Percentiles rank a stretch among this genome's conserved stretches.
Conservation (phyloP, 441 rosid species). For the Pelargonium australe region DNA sequence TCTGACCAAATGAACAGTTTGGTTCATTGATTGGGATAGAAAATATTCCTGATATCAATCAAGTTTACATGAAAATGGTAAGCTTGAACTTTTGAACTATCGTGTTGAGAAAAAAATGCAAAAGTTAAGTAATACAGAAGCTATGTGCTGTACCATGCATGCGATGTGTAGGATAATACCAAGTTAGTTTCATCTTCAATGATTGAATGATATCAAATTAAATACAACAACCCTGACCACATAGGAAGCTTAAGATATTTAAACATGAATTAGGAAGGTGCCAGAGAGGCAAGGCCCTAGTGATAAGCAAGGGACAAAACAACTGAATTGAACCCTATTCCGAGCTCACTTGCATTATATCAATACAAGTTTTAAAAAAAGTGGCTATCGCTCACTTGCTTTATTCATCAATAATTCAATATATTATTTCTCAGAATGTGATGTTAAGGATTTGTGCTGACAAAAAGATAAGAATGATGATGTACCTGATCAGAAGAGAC, state of each 20-base stretch:
- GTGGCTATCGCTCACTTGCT: neutral
- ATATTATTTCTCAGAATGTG: neutral
- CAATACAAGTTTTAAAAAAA: too few species aligned
- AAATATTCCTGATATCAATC: constrained; percentile 57
- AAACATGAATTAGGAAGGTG: neutral
- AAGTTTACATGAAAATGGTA: neutral
- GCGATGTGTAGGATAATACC: neutral
- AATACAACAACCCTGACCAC: neutral
- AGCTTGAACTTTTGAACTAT: neutral
- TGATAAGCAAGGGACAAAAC: neutral
- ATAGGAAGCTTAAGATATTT: neutral
- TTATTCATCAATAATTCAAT: neutral
- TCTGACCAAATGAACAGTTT: constrained; percentile 53
- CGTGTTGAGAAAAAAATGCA: neutral
- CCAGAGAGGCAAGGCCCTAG: neutral
- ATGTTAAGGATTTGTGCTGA: neutral
- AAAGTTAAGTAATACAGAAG: neutral
- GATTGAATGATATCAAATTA: neutral
- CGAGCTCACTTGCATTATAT: neutral
- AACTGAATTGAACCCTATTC: neutral
- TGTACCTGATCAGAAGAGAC: constrained; percentile 68
- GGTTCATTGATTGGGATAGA: constrained; percentile 65
- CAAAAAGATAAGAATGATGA: neutral
- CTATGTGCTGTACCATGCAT: constrained; percentile 1
- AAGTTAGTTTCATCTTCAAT: neutral